Evolutionary conservation across 2,329 filamentous ascomycete genomes (phyloP).

Genomic region (Scytalidium lignicola): DNA sequence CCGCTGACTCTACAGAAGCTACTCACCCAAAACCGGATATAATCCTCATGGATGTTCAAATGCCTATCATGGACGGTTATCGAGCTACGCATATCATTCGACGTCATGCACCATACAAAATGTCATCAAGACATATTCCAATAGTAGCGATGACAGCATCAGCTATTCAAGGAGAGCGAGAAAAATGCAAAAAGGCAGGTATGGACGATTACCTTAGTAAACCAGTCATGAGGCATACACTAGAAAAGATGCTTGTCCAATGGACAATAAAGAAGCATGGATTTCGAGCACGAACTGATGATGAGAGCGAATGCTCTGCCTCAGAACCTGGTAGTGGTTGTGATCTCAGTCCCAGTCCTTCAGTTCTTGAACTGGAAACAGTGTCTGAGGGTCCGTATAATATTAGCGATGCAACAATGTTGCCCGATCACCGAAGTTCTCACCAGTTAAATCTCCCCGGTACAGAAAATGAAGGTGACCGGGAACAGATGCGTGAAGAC

Average conservation of each 20-base stretch:
- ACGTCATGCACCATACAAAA: conserved; percentile 60
- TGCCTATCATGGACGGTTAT: conserved; percentile 74
- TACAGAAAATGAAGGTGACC: conserved; percentile 35
- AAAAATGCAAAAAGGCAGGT: conserved; percentile 67
- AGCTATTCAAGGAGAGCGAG: conserved; percentile 70
- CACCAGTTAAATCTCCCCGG: conserved; percentile 21
- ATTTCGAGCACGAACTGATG: conserved; percentile 8
- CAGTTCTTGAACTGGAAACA: not conserved
- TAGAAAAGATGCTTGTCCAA: conserved; percentile 67
- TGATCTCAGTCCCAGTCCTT: not conserved
- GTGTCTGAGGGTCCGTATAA: not conserved
- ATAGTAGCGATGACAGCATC: conserved; percentile 81
- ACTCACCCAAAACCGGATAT: conserved; percentile 52
- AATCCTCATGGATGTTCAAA: conserved; percentile 75
- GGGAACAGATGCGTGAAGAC: conserved; percentile 38
- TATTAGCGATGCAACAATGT: conserved; percentile 8
- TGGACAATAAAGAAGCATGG: conserved; percentile 51
- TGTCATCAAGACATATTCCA: conserved; percentile 56
- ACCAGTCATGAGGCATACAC: conserved; percentile 61
- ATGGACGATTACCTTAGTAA: conserved; percentile 77
- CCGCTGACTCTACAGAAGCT: conserved; percentile 36
- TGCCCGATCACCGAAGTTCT: conserved; percentile 16
- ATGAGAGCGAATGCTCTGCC: conserved; percentile 21
- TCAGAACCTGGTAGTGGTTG: conserved; percentile 1
- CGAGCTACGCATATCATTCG: conserved; percentile 69